A percentile compares a stretch with the other conserved stretches of the same genome.
Evolutionary conservation across 805 yeast genomes (phyloP).

Genomic region (Tetrapisispora phaffii): DNA sequence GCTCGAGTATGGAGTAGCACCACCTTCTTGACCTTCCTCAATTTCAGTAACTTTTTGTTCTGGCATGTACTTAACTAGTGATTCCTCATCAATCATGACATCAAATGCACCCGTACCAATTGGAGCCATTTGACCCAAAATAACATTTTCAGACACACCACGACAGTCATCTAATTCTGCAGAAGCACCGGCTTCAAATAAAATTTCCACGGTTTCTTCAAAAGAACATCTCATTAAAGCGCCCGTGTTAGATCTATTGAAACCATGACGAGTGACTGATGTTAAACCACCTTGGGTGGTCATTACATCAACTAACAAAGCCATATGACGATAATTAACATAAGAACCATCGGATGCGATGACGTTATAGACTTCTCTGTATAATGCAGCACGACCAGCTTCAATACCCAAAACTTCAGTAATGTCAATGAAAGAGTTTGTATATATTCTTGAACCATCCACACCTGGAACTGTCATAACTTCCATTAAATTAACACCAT

Average conservation of each 20-base stretch:
- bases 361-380: slow-evolving; percentile 89
- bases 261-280: slow-evolving; percentile 99
- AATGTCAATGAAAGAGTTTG: slow-evolving; percentile 93
- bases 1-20: slow-evolving; percentile 83
- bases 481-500: slow-evolving; percentile 91
- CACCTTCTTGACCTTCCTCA: slow-evolving; percentile 53
- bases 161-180: slow-evolving; percentile 97
- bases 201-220: slow-evolving; percentile 96
- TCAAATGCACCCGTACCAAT: slow-evolving; percentile 98
- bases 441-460: slow-evolving; percentile 80
- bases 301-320: slow-evolving; percentile 94
- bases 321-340: slow-evolving; percentile 97
- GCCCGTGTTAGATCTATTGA: slow-evolving; percentile 96
- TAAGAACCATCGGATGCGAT: slow-evolving; percentile 99
- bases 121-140: slow-evolving; percentile 97
- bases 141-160: slow-evolving; percentile 96
- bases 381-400: slow-evolving; percentile 91
- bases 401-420: slow-evolving; percentile 94
- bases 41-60: slow-evolving; percentile 32
- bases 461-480: slow-evolving; percentile 95
- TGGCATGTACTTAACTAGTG: slow-evolving; percentile 49
- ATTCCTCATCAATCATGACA: slow-evolving; percentile 84
- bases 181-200: slow-evolving; percentile 95
- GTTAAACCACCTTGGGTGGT: slow-evolving; percentile 95
- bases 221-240: slow-evolving; percentile 98